Evolutionary conservation across 2,329 filamentous ascomycete genomes (phyloP), one percentile per base, ranked within the genome.

Genomic region (Laburnicola sp.): DNA sequence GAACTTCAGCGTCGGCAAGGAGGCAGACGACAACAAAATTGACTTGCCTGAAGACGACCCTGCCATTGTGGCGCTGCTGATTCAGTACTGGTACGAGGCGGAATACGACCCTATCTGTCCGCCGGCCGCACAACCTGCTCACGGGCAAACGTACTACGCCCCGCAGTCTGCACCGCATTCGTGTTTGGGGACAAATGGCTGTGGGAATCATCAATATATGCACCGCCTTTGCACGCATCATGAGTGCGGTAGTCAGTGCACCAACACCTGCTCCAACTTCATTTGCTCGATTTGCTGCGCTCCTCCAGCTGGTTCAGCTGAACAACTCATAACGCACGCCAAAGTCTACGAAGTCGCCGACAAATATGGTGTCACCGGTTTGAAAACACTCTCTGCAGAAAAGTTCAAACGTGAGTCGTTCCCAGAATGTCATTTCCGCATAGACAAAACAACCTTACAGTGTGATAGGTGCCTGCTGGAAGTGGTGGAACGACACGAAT

Each of bases 331-430:
- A 3, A 42, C 35, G 1, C 49, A 53, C 22, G 41, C 47, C 2
- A 58, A 56, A 28, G 53, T 63, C 50, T 62, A 62, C 38, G 49
- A 46, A 6, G 36, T 59, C 9, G 60, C 50, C 0, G 57, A 63
- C 6, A 59, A 60, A 30, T 57, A 54, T 35, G 21, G 31, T 26
- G 45, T 57, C 11, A 16, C 3, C 6, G 45, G 40, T 9, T 37
- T 59, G 11, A 50, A 53, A 40, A 21, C 38, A 10, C 32, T 57
- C 11, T 36, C 45, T 8, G 30, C 26, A 21, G 22, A 51, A 22
- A 54, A 54, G 32, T 58, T 54, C 38, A 16, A 11, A n/a, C 37
- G 37, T 26, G n/a, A 16, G 37, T 37, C 4, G 8, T 37, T n/a
- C n/a, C n/a, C n/a, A n/a, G n/a, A n/a, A n/a, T n/a, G n/a, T n/a